Evolutionary conservation across 345 rosid genomes (phyloP).

Genomic region (Geranium rotundifolium): DNA sequence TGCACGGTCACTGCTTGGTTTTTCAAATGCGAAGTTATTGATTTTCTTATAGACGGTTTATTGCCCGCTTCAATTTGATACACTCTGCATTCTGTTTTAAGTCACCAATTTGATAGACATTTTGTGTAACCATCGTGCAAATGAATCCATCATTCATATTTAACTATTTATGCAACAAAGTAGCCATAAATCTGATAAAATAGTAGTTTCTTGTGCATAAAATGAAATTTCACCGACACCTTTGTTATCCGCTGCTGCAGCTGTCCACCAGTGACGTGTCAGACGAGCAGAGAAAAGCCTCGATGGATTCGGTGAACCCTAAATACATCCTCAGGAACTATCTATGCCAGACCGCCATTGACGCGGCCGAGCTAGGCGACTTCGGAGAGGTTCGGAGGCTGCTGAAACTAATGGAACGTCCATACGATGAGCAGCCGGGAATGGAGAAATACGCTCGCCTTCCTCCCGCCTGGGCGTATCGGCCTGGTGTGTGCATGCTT

Average conservation of each 20-base stretch:
- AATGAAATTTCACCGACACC: not conserved
- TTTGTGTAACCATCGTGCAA: too few relatives aligned
- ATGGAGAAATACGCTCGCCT: constrained; percentile 92
- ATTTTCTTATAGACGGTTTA: too few relatives aligned
- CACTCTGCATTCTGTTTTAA: too few relatives aligned
- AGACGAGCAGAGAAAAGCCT: constrained; percentile 69
- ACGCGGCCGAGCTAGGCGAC: constrained; percentile 89
- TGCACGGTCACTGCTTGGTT: too few relatives aligned
- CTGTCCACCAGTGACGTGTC: constrained; percentile 48
- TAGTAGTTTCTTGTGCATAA: too few relatives aligned
- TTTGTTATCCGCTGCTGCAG: constrained; percentile 22
- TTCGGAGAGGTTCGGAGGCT: constrained; percentile 65
- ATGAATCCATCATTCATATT: too few relatives aligned
- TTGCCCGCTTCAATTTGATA: too few relatives aligned
- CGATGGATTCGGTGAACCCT: constrained; percentile 83
- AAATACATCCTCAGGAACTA: constrained; percentile 82
- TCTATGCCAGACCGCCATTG: constrained; percentile 87
- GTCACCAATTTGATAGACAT: too few relatives aligned
- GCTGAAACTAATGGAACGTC: constrained; percentile 65
- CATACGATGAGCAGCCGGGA: constrained; percentile 81
- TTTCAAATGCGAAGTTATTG: too few relatives aligned
- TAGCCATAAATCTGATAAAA: too few relatives aligned
- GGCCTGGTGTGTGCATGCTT: constrained; percentile 97
- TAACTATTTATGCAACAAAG: too few relatives aligned
- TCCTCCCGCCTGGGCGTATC: constrained; percentile 98